Evolutionary conservation across 495 filamentous ascomycete genomes (phyloP).

Genomic region (Glutinoglossum americanum): DNA sequence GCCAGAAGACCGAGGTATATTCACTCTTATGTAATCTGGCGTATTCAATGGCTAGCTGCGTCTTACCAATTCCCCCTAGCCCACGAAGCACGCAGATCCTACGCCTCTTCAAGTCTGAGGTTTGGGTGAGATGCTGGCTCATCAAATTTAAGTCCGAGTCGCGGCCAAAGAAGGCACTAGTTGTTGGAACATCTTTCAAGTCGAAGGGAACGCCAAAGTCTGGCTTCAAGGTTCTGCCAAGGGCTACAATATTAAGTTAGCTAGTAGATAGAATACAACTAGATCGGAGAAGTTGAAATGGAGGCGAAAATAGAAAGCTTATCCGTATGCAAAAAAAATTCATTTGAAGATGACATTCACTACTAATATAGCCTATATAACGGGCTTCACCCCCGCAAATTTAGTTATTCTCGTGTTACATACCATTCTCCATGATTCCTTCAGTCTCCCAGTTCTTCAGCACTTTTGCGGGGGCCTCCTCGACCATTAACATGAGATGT

Average conservation of each 20-base stretch:
- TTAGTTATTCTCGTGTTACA: background rate
- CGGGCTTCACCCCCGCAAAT: background rate
- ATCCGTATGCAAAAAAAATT: background rate
- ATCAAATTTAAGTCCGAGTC: background rate
- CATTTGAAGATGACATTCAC: background rate
- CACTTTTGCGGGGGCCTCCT: background rate
- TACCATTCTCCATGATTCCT: background rate
- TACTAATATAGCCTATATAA: background rate
- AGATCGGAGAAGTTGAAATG: background rate
- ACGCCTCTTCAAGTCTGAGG: background rate
- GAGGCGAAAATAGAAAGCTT: background rate
- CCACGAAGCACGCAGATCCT: background rate
- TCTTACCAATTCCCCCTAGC: background rate
- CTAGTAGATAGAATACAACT: background rate
- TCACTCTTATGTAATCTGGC: background rate
- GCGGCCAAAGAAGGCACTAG: background rate
- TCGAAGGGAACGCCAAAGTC: background rate
- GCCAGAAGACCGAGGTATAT: background rate
- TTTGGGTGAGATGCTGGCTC: background rate
- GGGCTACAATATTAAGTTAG: background rate
- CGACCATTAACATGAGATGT: conserved; percentile 12
- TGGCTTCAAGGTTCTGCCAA: background rate
- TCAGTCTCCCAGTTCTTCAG: background rate
- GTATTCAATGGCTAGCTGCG: background rate
- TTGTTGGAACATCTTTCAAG: background rate